Percentiles rank a stretch among this genome's conserved stretches.
These are phyloP conservation scores for Allium sativum DNA, from an alignment of 106 monocot genomes.

Conservation along the genomic window DNA sequence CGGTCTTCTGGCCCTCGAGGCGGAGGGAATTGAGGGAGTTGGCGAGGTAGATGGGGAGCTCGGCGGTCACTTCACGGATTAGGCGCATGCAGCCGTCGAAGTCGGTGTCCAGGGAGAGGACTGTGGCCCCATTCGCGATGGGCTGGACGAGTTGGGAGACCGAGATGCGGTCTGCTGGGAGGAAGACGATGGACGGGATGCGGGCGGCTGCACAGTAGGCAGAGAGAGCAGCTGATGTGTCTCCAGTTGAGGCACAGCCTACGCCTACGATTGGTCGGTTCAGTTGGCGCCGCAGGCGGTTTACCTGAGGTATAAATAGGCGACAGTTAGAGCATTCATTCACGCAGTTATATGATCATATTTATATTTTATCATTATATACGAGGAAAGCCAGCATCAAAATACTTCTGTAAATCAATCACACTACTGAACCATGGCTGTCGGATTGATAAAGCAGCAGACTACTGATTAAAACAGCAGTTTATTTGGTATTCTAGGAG, in stretches of 20 bases:
- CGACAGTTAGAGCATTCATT: no score
- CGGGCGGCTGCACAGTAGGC: conserved; percentile 86
- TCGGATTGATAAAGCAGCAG: no score
- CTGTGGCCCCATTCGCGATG: conserved; percentile 90
- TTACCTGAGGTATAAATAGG: neutral
- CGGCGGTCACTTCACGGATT: conserved; percentile 85
- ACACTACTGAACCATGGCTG: no score
- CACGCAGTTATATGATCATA: no score
- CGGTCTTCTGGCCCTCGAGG: conserved; percentile 93
- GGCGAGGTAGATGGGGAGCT: conserved; percentile 90
- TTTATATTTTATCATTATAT: no score
- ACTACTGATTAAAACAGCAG: no score
- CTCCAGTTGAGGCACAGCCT: conserved; percentile 91
- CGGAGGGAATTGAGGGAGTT: conserved; percentile 92
- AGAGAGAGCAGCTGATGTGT: conserved; percentile 88
- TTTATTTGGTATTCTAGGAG: no score
- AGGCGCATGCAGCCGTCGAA: conserved; percentile 97
- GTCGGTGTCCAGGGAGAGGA: conserved; percentile 83
- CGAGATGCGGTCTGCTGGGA: conserved; percentile 79
- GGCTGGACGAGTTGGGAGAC: conserved; percentile 90
- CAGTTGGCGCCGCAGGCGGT: neutral
- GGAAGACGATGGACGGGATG: conserved; percentile 90
- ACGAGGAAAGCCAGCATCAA: no score
- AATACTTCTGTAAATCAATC: no score
- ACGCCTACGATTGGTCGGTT: conserved; percentile 76